These are phyloP conservation scores for Elaphomyces granulatus DNA, from an alignment of 495 filamentous ascomycete genomes.

Conservation along the genomic window DNA sequence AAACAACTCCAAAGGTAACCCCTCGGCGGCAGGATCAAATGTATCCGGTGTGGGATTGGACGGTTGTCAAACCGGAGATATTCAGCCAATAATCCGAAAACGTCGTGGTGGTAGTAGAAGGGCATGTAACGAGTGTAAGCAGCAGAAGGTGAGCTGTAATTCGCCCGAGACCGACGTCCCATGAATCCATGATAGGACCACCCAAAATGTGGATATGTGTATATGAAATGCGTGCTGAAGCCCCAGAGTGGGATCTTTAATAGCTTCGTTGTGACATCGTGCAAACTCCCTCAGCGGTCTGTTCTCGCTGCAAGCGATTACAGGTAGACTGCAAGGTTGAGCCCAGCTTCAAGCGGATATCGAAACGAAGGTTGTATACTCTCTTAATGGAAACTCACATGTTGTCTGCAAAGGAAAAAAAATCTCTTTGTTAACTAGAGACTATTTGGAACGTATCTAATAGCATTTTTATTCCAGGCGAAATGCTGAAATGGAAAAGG, in stretches of 20 bases:
- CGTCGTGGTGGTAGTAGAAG: constrained; percentile 34
- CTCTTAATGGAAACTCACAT: not conserved
- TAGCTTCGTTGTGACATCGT: constrained; percentile 37
- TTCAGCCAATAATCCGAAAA: constrained; percentile 31
- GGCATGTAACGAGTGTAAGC: constrained; percentile 37
- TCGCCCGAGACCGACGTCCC: too few species aligned
- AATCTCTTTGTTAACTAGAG: not conserved
- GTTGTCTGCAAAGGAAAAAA: not conserved
- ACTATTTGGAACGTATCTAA: constrained; percentile 5
- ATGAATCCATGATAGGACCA: too few species aligned
- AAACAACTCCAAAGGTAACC: constrained; percentile 25
- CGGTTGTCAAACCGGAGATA: constrained; percentile 29
- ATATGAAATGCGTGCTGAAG: not conserved
- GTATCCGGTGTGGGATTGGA: constrained; percentile 23
- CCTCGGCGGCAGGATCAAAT: constrained; percentile 22
- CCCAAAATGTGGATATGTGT: too few species aligned
- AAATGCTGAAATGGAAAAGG: constrained; percentile 38
- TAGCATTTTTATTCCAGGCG: constrained; percentile 18
- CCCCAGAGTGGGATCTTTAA: not conserved
- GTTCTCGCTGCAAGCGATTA: constrained; percentile 33
- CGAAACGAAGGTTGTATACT: constrained; percentile 27
- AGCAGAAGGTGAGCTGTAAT: constrained; percentile 29
- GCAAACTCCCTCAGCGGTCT: constrained; percentile 29
- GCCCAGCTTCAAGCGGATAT: constrained; percentile 34
- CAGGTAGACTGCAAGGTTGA: constrained; percentile 37